Base-by-base conservation (phyloP, 192 early-diverging fungal genomes). In the Physocladia obscura region DNA sequence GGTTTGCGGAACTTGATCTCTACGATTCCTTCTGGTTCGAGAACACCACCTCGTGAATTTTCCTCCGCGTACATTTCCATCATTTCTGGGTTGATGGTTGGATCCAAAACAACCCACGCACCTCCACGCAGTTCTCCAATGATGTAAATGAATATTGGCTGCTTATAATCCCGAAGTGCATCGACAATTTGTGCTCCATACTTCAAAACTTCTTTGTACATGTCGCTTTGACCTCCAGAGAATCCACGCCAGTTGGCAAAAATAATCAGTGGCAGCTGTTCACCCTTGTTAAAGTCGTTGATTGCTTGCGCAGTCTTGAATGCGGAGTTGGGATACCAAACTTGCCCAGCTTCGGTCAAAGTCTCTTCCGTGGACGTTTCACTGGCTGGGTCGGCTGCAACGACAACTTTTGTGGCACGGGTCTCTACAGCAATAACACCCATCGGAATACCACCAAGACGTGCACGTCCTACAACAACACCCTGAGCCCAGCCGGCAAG, bases 211-310 rank as follows among this genome's bases (percentile, higher is more conserved):
- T 96, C 97, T 78, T 96, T 92, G 85, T 90, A 98, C 93, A 98
- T 96, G 79, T 98, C 97, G 74, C 91, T 91, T 78, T 98, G 97
- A 65, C 97, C 97, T 59, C 97, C 97, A 30, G 93, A 94, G 87
- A 98, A 98, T 55, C 95, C 97, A 81, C 97, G 93, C 97, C 97
- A 98, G 92, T 98, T 98, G 77, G 97, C 97, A 89, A 98, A 97
- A 79, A 98, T 92, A 70, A 98, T 94, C 74, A 98, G 82, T 22
- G 97, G 97, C 65, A 98, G 82, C 71, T 96, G 94, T 80, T 98
- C 97, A 76, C 96, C 96, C 71, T 95, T 92, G 86, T 97, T 97
- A 50, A 98, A 97, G 81, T 98, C 97, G 73, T 92, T 90, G 79
- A 98, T 98, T 0, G 97, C 95, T 81, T 98, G 97, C 15, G 97